Conservation (phyloP, 371 early-diverging fungal genomes). For the Batkoa obscura region DNA sequence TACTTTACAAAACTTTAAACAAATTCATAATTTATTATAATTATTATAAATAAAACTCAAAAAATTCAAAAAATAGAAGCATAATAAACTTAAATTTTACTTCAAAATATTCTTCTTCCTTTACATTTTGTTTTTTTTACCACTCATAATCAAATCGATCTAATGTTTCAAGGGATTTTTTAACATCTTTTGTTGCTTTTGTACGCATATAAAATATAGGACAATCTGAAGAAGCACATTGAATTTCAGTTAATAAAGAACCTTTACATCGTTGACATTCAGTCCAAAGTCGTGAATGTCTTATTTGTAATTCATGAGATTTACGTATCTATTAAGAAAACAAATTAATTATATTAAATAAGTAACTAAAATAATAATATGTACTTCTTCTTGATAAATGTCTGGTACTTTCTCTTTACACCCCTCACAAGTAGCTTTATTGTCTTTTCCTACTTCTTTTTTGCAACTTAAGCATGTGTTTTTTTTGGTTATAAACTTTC, state of each 20-base stretch:
- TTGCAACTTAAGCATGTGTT: constrained; percentile 92
- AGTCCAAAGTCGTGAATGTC: constrained; percentile 88
- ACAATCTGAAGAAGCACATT: constrained; percentile 96
- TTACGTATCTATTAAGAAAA: too few species aligned
- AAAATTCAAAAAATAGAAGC: too few species aligned
- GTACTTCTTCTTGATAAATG: constrained; percentile 49
- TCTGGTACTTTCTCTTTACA: constrained; percentile 57
- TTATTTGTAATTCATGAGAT: constrained; percentile 52
- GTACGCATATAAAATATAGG: constrained; percentile 99
- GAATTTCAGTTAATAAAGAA: constrained; percentile 87
- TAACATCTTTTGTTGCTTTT: constrained; percentile 91
- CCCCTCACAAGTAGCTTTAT: constrained; percentile 58
- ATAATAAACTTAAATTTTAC: too few species aligned
- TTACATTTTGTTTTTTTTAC: too few species aligned
- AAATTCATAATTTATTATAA: too few species aligned
- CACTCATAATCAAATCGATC: constrained; percentile 41
- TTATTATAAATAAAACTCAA: too few species aligned
- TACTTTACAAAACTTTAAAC: too few species aligned
- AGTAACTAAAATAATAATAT: constrained; percentile 1
- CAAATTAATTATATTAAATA: constrained; percentile 17
- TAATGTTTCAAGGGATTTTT: constrained; percentile 39
- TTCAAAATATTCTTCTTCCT: too few species aligned
- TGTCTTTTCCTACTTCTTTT: constrained; percentile 56
- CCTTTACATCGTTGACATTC: constrained; percentile 99
- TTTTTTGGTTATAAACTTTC: constrained; percentile 82